phyloP scores from a whole-genome alignment of 2,329 filamentous ascomycete genomes.

The Bipolaris cookei region DNA sequence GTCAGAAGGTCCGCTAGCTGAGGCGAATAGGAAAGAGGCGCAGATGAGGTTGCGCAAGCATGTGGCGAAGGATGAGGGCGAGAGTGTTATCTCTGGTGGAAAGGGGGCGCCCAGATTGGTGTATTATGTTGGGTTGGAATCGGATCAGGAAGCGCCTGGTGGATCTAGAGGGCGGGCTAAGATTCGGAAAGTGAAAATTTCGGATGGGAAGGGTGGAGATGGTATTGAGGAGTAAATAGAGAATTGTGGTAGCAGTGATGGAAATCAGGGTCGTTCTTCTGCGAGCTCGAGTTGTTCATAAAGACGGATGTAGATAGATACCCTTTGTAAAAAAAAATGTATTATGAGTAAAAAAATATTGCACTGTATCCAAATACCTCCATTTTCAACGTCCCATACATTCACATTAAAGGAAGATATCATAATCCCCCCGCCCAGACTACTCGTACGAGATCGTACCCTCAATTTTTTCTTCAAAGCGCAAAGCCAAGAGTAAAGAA shows the following conservation, averaged over 20 bases:
- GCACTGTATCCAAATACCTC: neutral
- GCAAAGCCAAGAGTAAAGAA: no score
- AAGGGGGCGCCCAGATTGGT: conserved; percentile 3
- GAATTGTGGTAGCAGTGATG: neutral
- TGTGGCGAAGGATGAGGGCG: conserved; percentile 5
- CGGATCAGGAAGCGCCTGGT: conserved; percentile 2
- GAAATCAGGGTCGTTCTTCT: neutral
- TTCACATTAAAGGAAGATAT: no score
- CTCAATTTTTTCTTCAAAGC: no score
- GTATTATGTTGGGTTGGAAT: conserved; percentile 17
- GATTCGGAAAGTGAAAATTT: neutral
- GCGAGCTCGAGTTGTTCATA: no score
- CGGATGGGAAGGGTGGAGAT: neutral
- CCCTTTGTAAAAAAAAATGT: neutral
- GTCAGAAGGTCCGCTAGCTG: neutral
- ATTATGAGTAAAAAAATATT: neutral
- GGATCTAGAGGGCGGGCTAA: neutral
- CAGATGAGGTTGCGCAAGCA: conserved; percentile 14
- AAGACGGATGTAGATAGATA: neutral
- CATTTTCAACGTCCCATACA: no score
- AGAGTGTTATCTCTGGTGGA: neutral
- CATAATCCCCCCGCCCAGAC: no score
- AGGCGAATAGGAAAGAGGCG: neutral
- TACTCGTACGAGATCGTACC: no score
- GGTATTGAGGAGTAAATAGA: neutral